A percentile compares a stretch with the other conserved stretches of the same genome.
phyloP scores from a whole-genome alignment of 805 yeast species.

The Barnettozyma pratensis region DNA sequence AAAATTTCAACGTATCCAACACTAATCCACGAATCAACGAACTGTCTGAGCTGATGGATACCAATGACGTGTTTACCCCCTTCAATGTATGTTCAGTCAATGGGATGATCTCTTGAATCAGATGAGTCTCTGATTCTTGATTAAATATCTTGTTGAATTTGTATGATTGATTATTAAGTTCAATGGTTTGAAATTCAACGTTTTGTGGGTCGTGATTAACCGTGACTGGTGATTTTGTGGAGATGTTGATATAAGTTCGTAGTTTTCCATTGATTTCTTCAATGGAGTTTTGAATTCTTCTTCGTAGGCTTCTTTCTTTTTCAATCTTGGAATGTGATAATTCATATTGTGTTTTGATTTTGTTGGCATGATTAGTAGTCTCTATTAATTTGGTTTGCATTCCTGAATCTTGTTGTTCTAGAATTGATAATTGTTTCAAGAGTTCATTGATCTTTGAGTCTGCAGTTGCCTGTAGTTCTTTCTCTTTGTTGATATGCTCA shows the following conservation, averaged over 20 bases:
- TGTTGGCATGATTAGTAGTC: constrained; percentile 20
- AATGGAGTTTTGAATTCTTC: constrained; percentile 46
- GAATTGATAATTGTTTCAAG: constrained; percentile 16
- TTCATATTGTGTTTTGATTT: constrained; percentile 19
- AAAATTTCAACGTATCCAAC: background rate
- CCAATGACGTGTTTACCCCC: constrained; percentile 1
- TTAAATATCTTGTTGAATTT: constrained; percentile 12
- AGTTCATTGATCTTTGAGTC: constrained; percentile 1
- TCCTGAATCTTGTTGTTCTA: constrained; percentile 19
- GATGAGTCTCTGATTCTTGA: background rate
- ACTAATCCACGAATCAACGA: background rate
- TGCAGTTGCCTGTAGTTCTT: background rate
- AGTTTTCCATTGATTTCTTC: constrained; percentile 32
- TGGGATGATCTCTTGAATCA: constrained; percentile 6
- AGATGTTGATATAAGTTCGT: constrained; percentile 20
- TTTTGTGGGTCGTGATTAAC: background rate
- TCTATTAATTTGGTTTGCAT: constrained; percentile 19
- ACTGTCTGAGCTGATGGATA: background rate
- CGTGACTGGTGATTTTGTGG: background rate
- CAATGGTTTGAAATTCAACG: constrained; percentile 1
- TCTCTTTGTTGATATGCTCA: constrained; percentile 2
- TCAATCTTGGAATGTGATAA: constrained; percentile 26
- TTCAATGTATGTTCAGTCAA: constrained; percentile 10
- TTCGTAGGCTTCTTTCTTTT: constrained; percentile 33
- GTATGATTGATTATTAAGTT: background rate